Evolutionary conservation across 495 filamentous ascomycete genomes (phyloP).

Genomic region (Choiromyces venosus): DNA sequence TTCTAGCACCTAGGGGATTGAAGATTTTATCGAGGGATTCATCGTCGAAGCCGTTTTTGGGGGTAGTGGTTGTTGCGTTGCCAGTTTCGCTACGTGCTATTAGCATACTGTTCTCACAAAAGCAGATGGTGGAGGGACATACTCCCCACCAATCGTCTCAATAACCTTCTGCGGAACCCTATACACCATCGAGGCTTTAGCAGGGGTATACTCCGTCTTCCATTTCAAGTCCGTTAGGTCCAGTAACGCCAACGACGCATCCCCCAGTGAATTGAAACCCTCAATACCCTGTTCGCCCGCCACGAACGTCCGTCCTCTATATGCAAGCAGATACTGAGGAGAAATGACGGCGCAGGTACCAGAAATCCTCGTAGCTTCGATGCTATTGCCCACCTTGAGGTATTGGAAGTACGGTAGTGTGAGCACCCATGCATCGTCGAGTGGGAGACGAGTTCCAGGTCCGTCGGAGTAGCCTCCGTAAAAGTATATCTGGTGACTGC

Average conservation of each 20-base stretch:
- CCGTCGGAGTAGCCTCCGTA: constrained; percentile 63
- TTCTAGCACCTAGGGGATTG: no score
- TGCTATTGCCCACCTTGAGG: constrained; percentile 49
- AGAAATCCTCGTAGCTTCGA: not conserved
- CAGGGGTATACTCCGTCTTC: not conserved
- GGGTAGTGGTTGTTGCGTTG: not conserved
- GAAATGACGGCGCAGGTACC: not conserved
- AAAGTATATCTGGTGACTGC: constrained; percentile 67
- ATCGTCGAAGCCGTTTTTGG: constrained; percentile 4
- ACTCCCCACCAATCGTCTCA: constrained; percentile 14
- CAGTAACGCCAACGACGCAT: not conserved
- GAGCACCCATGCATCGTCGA: constrained; percentile 59
- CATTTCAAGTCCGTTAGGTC: constrained; percentile 12
- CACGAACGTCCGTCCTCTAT: not conserved
- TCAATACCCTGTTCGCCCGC: not conserved
- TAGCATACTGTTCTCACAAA: not conserved
- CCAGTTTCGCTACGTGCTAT: not conserved
- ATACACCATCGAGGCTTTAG: constrained; percentile 3
- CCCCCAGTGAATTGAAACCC: not conserved
- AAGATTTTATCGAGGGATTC: not conserved
- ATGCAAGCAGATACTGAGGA: constrained; percentile 6
- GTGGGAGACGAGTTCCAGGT: not conserved
- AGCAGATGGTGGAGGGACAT: not conserved
- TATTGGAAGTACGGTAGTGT: constrained; percentile 69
- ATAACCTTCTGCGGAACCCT: constrained; percentile 6